Evolutionary conservation across 768 basidiomycete species (phyloP).

Genomic region (Ramaria rubella): DNA sequence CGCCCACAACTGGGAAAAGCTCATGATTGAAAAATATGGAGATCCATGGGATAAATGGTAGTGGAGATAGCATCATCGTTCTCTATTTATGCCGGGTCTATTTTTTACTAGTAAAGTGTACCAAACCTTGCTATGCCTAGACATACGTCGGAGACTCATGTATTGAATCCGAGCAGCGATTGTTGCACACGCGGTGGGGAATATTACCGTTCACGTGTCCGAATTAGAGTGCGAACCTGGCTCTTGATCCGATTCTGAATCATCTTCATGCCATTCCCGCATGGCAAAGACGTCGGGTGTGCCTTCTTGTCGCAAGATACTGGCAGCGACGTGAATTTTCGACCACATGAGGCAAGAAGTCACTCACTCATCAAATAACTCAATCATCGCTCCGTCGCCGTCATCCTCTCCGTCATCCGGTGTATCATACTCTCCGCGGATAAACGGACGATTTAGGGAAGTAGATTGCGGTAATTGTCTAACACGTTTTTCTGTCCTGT

Average conservation of each 20-base stretch:
- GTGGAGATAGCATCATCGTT: background rate
- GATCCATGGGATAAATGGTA: conserved; percentile 7
- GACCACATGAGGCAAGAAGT: background rate
- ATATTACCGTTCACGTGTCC: background rate
- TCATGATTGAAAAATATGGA: conserved; percentile 4
- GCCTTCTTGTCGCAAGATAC: conserved; percentile 56
- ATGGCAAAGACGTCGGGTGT: conserved; percentile 46
- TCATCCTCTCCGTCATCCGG: conserved; percentile 20
- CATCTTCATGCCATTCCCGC: conserved; percentile 32
- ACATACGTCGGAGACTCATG: background rate
- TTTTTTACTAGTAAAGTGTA: background rate
- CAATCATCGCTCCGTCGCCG: conserved; percentile 38
- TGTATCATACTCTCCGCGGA: background rate
- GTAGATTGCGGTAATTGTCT: conserved; percentile 23
- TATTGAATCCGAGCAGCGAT: background rate
- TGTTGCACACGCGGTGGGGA: background rate
- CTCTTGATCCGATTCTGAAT: conserved; percentile 26
- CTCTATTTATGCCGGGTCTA: background rate
- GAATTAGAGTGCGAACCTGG: conserved; percentile 15
- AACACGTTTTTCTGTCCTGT: conserved; percentile 40
- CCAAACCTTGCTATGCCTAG: background rate
- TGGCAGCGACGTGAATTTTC: conserved; percentile 21
- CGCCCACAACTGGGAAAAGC: conserved; percentile 3
- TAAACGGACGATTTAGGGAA: background rate
- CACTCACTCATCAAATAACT: conserved; percentile 67